Evolutionary conservation across 192 early-diverging fungal species (phyloP).

Genomic region (Gonapodya prolifera): DNA sequence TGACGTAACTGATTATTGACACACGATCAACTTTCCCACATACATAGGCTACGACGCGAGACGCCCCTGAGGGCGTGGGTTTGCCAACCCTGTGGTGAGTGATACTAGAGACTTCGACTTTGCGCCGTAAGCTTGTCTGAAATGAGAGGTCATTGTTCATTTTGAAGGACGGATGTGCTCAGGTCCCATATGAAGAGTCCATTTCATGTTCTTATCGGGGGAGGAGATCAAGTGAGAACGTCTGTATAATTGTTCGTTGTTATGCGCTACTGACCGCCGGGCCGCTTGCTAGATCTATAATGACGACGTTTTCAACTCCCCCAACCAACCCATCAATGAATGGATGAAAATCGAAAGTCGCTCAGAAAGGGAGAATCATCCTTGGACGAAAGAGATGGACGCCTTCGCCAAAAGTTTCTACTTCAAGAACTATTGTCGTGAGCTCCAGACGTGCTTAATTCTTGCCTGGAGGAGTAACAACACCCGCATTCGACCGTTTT

Average conservation of each 20-base stretch:
- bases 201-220: neutral
- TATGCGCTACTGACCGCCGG: too few relatives aligned
- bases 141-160: too few relatives aligned
- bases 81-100: neutral
- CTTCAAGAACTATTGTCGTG: conserved; percentile 46
- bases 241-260: too few relatives aligned
- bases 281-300: conserved; percentile 7
- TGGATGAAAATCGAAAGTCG: conserved; percentile 5
- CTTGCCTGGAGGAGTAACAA: too few relatives aligned
- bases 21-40: neutral
- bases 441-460: too few relatives aligned
- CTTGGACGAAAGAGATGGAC: conserved; percentile 46
- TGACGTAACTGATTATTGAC: too few relatives aligned
- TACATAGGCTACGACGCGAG: neutral
- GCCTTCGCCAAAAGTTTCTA: conserved; percentile 45
- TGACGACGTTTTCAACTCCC: neutral
- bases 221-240: too few relatives aligned
- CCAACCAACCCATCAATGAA: neutral
- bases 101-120: too few relatives aligned
- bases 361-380: conserved; percentile 26
- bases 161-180: neutral
- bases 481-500: neutral
- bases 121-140: too few relatives aligned
- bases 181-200: neutral
- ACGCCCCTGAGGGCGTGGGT: neutral